phyloP scores from a whole-genome alignment of 2,329 filamentous ascomycete species.

The Ophioceras dolichostomum region DNA sequence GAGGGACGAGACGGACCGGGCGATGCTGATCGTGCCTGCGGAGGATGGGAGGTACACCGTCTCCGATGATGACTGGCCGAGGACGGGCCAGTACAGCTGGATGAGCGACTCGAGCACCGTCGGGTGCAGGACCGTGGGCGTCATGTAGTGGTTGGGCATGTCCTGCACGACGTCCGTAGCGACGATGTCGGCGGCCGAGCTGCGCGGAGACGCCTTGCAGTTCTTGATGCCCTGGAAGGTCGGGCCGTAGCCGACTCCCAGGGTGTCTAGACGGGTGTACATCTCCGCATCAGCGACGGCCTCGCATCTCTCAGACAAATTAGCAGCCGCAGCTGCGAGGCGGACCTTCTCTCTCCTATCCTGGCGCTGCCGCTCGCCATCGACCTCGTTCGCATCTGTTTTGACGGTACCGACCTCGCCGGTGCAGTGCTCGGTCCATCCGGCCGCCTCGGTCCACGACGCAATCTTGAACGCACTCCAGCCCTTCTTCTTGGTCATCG shows the following conservation, averaged over 20 bases:
- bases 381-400: constrained; percentile 25
- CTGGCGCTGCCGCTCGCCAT: constrained; percentile 19
- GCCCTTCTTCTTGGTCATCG: constrained; percentile 24
- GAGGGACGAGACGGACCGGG: constrained; percentile 13
- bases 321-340: constrained; percentile 15
- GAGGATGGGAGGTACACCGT: constrained; percentile 31
- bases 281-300: constrained; percentile 24
- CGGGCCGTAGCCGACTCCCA: constrained; percentile 37
- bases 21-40: constrained; percentile 24
- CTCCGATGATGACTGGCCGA: constrained; percentile 16
- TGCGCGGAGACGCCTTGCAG: constrained; percentile 23
- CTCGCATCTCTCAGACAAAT: no score
- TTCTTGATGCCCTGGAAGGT: constrained; percentile 37
- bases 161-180: constrained; percentile 23
- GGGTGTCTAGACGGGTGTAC: constrained; percentile 30
- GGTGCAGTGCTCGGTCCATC: constrained; percentile 47
- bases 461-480: constrained; percentile 46
- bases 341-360: constrained; percentile 16
- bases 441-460: constrained; percentile 35
- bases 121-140: constrained; percentile 22
- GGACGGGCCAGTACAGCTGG: constrained; percentile 27
- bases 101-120: constrained; percentile 26
- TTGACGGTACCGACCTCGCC: constrained; percentile 32
- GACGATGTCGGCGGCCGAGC: constrained; percentile 20
- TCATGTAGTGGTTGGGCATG: constrained; percentile 23